These are phyloP conservation scores for Termitomyces sp. DNA, from an alignment of 768 basidiomycete species.

Conservation along the genomic window DNA sequence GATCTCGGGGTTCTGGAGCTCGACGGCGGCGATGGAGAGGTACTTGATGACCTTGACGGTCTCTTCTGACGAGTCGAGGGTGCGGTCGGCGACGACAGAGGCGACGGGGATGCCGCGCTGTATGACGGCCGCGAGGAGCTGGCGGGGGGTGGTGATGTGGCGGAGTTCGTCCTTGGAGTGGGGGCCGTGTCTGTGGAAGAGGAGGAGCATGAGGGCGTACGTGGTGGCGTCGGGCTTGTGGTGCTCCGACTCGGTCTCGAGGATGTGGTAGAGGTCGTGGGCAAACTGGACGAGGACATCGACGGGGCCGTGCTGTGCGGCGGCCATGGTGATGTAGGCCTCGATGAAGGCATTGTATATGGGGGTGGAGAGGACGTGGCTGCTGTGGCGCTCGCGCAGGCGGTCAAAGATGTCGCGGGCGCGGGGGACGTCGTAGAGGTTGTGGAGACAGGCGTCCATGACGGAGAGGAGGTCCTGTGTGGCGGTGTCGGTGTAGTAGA, in stretches of 20 bases:
- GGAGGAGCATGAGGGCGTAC: constrained; percentile 65
- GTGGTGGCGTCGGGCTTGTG: constrained; percentile 49
- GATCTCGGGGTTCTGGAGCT: constrained; percentile 42
- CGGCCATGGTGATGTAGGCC: constrained; percentile 59
- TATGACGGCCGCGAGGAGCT: constrained; percentile 40
- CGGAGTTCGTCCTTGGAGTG: constrained; percentile 21
- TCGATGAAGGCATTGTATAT: constrained; percentile 66
- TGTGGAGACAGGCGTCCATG: constrained; percentile 79
- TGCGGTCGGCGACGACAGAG: constrained; percentile 51
- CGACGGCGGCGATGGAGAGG: constrained; percentile 57
- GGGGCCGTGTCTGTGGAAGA: constrained; percentile 41
- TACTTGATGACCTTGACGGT: constrained; percentile 48
- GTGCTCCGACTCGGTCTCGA: constrained; percentile 45
- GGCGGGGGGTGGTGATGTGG: constrained; percentile 17
- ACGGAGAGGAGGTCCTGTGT: constrained; percentile 70
- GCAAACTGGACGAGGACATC: constrained; percentile 60
- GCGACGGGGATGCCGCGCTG: constrained; percentile 44
- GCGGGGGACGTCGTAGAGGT: constrained; percentile 69
- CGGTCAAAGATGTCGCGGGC: constrained; percentile 70
- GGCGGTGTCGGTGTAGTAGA: constrained; percentile 59
- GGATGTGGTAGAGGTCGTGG: constrained; percentile 51
- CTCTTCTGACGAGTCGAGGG: constrained; percentile 48
- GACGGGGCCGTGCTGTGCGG: constrained; percentile 31
- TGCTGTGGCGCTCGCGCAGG: constrained; percentile 35
- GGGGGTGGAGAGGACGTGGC: constrained; percentile 32